Evolutionary conservation across 805 yeast genomes (phyloP).

Genomic region (Sugiyamaella valdiviana): DNA sequence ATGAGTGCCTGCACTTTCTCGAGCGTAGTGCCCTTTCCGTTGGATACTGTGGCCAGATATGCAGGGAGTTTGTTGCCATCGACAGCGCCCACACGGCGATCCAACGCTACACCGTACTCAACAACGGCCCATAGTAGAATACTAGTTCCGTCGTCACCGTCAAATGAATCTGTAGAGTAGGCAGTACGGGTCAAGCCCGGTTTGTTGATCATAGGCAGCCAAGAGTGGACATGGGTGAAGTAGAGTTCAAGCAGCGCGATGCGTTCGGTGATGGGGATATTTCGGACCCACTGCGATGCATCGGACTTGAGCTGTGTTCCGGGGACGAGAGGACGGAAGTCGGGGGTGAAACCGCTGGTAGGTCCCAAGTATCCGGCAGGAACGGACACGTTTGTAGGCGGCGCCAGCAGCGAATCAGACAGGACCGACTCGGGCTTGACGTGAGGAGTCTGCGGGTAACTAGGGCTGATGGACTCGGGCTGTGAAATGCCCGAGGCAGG

Average conservation of each 20-base stretch:
- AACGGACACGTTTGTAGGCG: neutral
- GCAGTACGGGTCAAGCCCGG: constrained; percentile 4
- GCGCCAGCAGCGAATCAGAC: neutral
- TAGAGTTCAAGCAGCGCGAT: constrained; percentile 5
- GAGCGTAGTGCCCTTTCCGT: neutral
- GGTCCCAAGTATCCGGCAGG: neutral
- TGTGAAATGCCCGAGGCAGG: no score
- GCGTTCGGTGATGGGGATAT: neutral
- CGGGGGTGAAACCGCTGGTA: neutral
- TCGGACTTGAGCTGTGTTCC: neutral
- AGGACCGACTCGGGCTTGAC: no score
- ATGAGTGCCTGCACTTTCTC: constrained; percentile 13
- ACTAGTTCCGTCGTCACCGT: neutral
- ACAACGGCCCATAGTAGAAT: constrained; percentile 3
- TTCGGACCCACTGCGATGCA: neutral
- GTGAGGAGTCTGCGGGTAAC: no score
- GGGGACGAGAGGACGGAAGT: neutral
- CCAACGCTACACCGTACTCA: neutral
- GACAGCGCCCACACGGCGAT: neutral
- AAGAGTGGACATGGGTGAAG: constrained; percentile 6
- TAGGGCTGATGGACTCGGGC: no score
- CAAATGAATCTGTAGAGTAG: neutral
- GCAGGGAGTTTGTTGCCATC: neutral
- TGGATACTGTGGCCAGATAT: neutral
- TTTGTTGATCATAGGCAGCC: constrained; percentile 11